A percentile compares a stretch with the other conserved stretches of the same genome.
Evolutionary conservation across 1,284 basidiomycete species (phyloP).

Genomic region (Paramarasmius palmivorus): DNA sequence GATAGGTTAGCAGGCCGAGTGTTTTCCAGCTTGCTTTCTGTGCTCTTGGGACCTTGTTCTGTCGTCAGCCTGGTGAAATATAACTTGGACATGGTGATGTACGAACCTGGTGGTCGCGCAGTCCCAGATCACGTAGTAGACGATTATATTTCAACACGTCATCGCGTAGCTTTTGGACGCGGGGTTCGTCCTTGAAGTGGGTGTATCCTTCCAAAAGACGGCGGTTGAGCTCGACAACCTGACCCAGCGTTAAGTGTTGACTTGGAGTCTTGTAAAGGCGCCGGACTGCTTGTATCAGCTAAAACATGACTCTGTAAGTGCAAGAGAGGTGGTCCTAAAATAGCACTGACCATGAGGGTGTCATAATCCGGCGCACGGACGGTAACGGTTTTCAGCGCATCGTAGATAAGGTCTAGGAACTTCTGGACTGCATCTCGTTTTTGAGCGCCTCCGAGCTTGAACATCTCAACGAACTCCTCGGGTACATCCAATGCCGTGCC

Average conservation of each 20-base stretch:
- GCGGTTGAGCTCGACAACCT: conserved; percentile 96
- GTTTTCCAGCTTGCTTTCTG: conserved; percentile 89
- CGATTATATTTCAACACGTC: conserved; percentile 96
- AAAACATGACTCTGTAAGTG: conserved; percentile 9
- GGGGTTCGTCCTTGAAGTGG: conserved; percentile 93
- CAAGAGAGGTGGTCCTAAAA: not conserved
- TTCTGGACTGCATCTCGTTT: conserved; percentile 92
- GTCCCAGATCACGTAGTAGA: conserved; percentile 87
- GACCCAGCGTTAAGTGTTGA: conserved; percentile 91
- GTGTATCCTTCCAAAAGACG: conserved; percentile 93
- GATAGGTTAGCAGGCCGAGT: conserved; percentile 83
- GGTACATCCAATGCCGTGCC: conserved; percentile 92
- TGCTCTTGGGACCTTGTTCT: conserved; percentile 70
- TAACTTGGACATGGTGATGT: not conserved
- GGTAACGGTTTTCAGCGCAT: conserved; percentile 97
- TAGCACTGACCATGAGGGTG: conserved; percentile 81
- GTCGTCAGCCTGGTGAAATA: conserved; percentile 2
- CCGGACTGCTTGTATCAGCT: conserved; percentile 95
- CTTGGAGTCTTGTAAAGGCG: conserved; percentile 95
- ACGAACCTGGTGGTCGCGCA: conserved; percentile 93
- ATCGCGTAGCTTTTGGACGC: conserved; percentile 79
- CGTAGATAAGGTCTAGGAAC: conserved; percentile 91
- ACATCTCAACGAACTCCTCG: conserved; percentile 82
- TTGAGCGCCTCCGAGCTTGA: conserved; percentile 85
- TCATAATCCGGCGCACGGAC: conserved; percentile 97